These are phyloP conservation scores for Pythium myriotylum DNA, from an alignment of 352 stramenopile species.

Conservation along the genomic window DNA sequence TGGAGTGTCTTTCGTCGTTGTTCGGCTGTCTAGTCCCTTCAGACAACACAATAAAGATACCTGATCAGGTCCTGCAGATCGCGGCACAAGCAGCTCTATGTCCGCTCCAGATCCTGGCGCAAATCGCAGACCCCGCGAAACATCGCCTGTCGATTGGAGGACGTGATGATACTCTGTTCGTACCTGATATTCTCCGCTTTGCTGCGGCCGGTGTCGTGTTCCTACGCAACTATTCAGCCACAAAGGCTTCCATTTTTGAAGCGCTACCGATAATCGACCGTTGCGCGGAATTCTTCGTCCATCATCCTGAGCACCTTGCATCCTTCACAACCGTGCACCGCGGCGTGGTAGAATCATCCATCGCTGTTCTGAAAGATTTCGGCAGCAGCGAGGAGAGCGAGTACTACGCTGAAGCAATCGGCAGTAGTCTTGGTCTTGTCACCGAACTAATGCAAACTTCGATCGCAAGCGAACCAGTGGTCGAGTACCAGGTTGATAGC, in stretches of 20 bases:
- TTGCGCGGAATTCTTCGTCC: constrained; percentile 23
- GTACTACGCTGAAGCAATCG: constrained; percentile 20
- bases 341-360: constrained; percentile 20
- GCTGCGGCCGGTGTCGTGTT: constrained; percentile 27
- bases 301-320: constrained; percentile 18
- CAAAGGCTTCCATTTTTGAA: constrained; percentile 15
- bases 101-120: constrained; percentile 23
- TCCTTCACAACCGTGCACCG: constrained; percentile 24
- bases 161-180: constrained; percentile 20
- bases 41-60: not conserved
- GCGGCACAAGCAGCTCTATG: constrained; percentile 22
- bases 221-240: constrained; percentile 6
- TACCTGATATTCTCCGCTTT: constrained; percentile 21
- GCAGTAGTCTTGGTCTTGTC: constrained; percentile 10
- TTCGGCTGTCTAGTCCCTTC: constrained; percentile 17
- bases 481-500: constrained; percentile 21
- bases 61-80: constrained; percentile 3
- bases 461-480: constrained; percentile 7
- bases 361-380: constrained; percentile 8
- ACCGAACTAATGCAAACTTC: constrained; percentile 13
- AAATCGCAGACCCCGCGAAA: constrained; percentile 25
- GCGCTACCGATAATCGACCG: constrained; percentile 23
- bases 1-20: constrained; percentile 22
- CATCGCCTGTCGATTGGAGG: constrained; percentile 20
- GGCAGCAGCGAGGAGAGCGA: constrained; percentile 24